Base-by-base conservation (phyloP, 2,329 filamentous ascomycete genomes). In the Paecilomyces fulvus region DNA sequence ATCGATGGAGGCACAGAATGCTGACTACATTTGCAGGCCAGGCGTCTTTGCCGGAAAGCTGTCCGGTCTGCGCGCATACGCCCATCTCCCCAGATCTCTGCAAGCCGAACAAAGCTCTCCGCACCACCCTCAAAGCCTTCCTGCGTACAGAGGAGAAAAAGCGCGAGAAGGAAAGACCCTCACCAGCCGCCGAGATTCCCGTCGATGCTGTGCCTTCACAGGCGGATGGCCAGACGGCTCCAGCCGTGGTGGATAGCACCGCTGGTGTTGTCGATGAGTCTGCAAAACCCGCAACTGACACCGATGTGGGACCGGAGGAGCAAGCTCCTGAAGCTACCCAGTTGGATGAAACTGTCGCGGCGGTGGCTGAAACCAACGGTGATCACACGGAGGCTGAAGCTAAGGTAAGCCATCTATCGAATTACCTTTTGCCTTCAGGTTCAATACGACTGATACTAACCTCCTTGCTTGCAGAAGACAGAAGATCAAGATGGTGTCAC, bases 141-240 rank as follows among this genome's bases (percentile, higher is more conserved):
- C 75, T 99, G 52, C 89, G 92, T 66, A 95, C 88, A 0, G 89
- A 91, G 63, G 89, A 95, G 72, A 95, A 95, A 80, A 95, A 95
- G 74, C 83, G 88, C 60, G 88, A 92, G 65, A 82, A 84, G 53
- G 79, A 79, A 49, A 80, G 82, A 53, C 64, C 68, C 31, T 65
- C 69, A 17, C 61, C 70, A 23, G 61, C 63, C 37, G 56, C 63
- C 37, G 58, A 63, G 50, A 61, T 65, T n/a, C 61, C 65, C 4
- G 60, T 61, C 8, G 64, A 67, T 30, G 62, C 53, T 49, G 59
- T 63, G 9, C 28, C 60, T 1, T 37, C 56, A 12, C 58, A 58
- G 8, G 56, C 56, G 14, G 63, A 67, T 49, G 52, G 56, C 7
- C 51, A 59, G 2, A 55, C 53, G 0, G 56, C 65, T 14, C 63